Base-by-base conservation (phyloP, 345 rosid species). In the Eucalyptus sp. region DNA sequence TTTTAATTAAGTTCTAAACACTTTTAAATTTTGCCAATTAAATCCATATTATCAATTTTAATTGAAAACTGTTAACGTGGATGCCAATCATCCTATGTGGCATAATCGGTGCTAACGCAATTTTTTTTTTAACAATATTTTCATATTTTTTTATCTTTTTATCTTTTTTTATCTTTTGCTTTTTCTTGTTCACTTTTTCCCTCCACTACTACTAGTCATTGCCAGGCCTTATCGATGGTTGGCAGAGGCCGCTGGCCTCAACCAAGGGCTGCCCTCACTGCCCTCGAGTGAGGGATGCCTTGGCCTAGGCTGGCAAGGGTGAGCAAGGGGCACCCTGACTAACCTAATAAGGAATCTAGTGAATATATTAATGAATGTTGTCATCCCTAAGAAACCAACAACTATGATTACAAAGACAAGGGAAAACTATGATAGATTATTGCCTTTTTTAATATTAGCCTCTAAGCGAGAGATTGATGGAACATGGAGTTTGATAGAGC, bases 61-160 rank as follows among this genome's bases (percentile, higher is more conserved):
- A 0, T 24, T 0, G 3, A 6, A 56, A 56, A 22, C 0, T 24
- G 13, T 56, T 56, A 0, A 24, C 1, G 0, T 56, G 1, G 27
- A 10, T 10, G 6, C 0, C 0, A 0, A 0, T 56, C 3, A 0
- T 56, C 6, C 3, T 4, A 52, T 52, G 10, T 52, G 2, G 24
- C 1, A 52, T 51, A 0, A 51, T 54, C 2, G 2, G 2, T 52
- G 9, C 4, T 52, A 18, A 52, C 10, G 2, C 0, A 51, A 37
- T 37, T 17, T 7, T 18, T 52, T 52, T 50, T 52, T 17, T 52
- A 52, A 52, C 8, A 54, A 54, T 54, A 22, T 24, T 56, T 56
- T 56, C 5, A 8, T 4, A 8, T 56, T 3, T 52, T 20, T 8
- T 20, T 1, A 3, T 2, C 4, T 1, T 7, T 4, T 33, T 33